These are phyloP conservation scores for Apiospora rasikravindrae DNA, from an alignment of 2,329 filamentous ascomycete genomes.

Conservation along the genomic window DNA sequence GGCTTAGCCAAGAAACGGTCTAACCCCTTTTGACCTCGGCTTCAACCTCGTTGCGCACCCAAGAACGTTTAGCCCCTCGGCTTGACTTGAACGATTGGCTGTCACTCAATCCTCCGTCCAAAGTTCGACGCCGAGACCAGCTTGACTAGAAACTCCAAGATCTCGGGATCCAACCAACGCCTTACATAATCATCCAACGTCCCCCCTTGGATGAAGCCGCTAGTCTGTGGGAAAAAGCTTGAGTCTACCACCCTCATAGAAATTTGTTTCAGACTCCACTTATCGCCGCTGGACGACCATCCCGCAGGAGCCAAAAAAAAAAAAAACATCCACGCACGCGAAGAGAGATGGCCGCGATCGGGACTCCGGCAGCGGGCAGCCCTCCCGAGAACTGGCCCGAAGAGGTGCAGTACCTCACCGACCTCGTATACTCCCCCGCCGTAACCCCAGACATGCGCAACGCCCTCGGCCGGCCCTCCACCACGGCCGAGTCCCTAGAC, in stretches of 20 bases:
- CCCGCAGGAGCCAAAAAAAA: neutral
- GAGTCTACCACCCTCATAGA: neutral
- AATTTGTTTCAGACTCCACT: neutral
- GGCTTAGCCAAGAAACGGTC: neutral
- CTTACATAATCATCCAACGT: neutral
- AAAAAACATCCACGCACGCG: neutral
- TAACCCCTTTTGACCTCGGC: conserved; percentile 9
- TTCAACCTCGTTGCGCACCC: neutral
- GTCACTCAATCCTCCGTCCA: neutral
- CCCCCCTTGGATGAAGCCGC: neutral
- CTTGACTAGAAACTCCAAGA: neutral
- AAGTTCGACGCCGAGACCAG: neutral
- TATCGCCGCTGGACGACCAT: neutral
- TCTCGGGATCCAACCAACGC: neutral
- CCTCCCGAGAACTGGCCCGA: conserved; percentile 14
- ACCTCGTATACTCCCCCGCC: conserved; percentile 5
- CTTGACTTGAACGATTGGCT: neutral
- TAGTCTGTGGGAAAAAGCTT: neutral
- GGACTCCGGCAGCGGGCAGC: neutral
- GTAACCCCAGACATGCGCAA: conserved; percentile 11
- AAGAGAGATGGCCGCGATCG: neutral
- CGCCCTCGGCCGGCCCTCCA: neutral
- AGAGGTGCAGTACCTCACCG: conserved; percentile 7
- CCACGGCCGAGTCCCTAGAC: conserved; percentile 10
- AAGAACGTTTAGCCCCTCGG: neutral